Evolutionary conservation across 768 basidiomycete genomes (phyloP), one percentile per base, ranked within the genome.

Genomic region (Rossbeevera mucosa): DNA sequence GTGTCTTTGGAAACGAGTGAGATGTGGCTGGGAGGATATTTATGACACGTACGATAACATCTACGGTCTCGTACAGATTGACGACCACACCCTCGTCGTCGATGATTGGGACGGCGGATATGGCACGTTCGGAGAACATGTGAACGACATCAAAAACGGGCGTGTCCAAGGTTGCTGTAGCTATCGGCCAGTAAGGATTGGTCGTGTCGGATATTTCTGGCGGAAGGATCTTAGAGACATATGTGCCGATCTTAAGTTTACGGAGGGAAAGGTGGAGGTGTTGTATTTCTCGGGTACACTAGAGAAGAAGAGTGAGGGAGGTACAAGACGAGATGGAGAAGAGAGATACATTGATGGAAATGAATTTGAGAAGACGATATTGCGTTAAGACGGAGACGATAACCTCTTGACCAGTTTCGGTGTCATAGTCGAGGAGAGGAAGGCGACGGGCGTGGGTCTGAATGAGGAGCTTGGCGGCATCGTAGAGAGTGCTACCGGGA

Each of bases 81-180:
- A 98, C 80, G 38, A 99, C 96, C 48, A 94, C 80, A 8, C 95
- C 95, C 7, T 92, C 80, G 52, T 88, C 82, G 61, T 99, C 91
- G 26, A 98, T 79, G 65, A 99, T 97, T 7, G 96, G 96, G 5
- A 99, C 95, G 5, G 95, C 95, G 8, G 91, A 94, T 59, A 99
- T 96, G 24, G 94, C 87, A 40, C 88, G 81, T 69, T 94, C 90
- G 0, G 92, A 95, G 69, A 98, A 98, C 88, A 95, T 93, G 65
- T 99, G 96, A 2, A 98, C 96, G 54, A 98, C 93, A 63, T 98
- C 94, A 62, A 96, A 97, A 2, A 99, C 96, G 25, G 90, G 88
- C 0, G 95, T 96, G 51, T 84, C 75, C 63, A 95, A 76, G 28
- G 85, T 94, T 11, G 95, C 95, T 0, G 94, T 96, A 5, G 91